These are phyloP conservation scores for Suillus ampliporus DNA, from an alignment of 768 basidiomycete species.

Conservation along the genomic window DNA sequence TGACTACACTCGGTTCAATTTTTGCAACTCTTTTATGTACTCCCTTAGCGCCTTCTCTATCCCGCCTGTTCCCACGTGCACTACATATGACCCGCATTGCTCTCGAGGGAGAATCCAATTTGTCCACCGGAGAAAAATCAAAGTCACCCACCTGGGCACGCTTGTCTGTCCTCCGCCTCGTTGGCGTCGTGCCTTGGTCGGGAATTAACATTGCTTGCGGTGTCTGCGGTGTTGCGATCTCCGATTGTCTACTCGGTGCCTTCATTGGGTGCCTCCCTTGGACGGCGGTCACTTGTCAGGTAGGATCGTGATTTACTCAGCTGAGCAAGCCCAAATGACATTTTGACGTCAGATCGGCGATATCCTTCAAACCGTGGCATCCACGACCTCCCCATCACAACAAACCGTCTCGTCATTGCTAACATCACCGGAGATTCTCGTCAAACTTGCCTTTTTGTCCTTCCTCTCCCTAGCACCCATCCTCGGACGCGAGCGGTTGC, in stretches of 20 bases:
- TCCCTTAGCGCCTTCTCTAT: slow-evolving; percentile 85
- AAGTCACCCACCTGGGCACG: slow-evolving; percentile 75
- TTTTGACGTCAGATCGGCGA: slow-evolving; percentile 70
- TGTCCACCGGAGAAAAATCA: slow-evolving; percentile 40
- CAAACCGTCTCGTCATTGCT: slow-evolving; percentile 88
- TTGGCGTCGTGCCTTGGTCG: slow-evolving; percentile 96
- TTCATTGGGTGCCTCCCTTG: slow-evolving; percentile 88
- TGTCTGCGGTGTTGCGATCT: slow-evolving; percentile 79
- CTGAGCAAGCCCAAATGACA: slow-evolving; percentile 7
- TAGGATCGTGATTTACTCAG: slow-evolving; percentile 39
- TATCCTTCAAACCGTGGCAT: slow-evolving; percentile 83
- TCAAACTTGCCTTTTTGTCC: slow-evolving; percentile 84
- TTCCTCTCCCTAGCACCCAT: slow-evolving; percentile 88
- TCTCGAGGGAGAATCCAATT: slow-evolving; percentile 68
- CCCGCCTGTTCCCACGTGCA: slow-evolving; percentile 81
- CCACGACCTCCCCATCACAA: slow-evolving; percentile 68
- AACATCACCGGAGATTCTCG: slow-evolving; percentile 79
- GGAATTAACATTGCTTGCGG: slow-evolving; percentile 97
- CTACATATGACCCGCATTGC: slow-evolving; percentile 85
- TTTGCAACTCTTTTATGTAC: slow-evolving; percentile 80
- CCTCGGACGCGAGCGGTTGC: slow-evolving; percentile 70
- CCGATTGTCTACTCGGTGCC: slow-evolving; percentile 78
- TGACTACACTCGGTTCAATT: slow-evolving; percentile 88
- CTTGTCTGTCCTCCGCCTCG: slow-evolving; percentile 83
- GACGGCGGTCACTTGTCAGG: slow-evolving; percentile 93